Evolutionary conservation across 805 yeast genomes (phyloP), one percentile per base, ranked within the genome.

Genomic region (Kluyveromyces siamensis): DNA sequence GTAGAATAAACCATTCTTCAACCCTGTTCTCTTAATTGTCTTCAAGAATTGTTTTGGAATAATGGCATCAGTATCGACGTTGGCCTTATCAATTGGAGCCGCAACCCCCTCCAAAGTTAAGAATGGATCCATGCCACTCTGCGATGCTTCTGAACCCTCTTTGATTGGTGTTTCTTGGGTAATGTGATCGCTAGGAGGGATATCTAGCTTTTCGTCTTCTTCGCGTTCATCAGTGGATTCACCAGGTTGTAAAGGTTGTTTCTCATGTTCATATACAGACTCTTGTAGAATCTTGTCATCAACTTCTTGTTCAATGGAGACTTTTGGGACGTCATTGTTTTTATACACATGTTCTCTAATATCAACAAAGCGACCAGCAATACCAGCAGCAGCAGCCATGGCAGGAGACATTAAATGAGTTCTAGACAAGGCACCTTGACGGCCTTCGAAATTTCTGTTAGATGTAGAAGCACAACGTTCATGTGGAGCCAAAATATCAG

Each of bases 401-500:
- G 96, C 96, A 38, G 99, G 99, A 13, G 96, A 87, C 96, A 91
- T 88, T 65, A 93, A 78, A 67, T 93, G 99, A 17, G 99, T 93
- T 73, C 99, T 81, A 16, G 96, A 88, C 52, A 72, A 73, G 46
- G 96, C 96, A 72, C 99, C 99, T 76, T 93, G 99, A 72, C 99
- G 90, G 61, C 99, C 99, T 70, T 91, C 97, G 65, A 93, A 93
- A 74, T 93, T 93, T 78, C 99, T 85, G 77, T 93, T 93, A 19
- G 98, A 91, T 17, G 99, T 93, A 13, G 98, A 90, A 8, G 99
- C 99, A 74, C 99, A 93, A 72, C 99, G 83, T 71, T 93, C 99
- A 63, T 85, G 80, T 39, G 99, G 99, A 53, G 82, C 79, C 64
- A 93, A 78, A 60, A 93, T 91, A 73, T 93, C 99, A 40, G 98